Evolutionary conservation across 805 yeast species (phyloP).

Genomic region (Torulaspora indica): DNA sequence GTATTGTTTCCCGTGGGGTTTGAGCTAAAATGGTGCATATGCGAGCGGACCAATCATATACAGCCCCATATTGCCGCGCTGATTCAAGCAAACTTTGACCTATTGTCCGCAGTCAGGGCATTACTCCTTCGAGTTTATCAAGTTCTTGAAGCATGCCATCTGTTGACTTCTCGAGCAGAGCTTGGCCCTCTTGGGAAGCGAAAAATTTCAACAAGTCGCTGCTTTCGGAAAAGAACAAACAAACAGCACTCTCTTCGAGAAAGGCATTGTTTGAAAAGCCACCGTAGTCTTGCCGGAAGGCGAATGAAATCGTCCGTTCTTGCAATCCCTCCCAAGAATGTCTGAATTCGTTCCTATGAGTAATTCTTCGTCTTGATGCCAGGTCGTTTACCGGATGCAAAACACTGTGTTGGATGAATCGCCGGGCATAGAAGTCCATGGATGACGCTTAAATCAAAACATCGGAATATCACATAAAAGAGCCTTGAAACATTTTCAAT

Average conservation of each 20-base stretch:
- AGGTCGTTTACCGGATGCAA: no score
- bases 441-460: not conserved
- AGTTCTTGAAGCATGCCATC: not conserved
- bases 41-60: no score
- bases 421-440: not conserved
- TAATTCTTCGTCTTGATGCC: no score
- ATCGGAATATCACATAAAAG: constrained; percentile 2
- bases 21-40: no score
- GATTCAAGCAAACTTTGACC: no score
- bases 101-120: no score
- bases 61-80: no score
- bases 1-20: no score
- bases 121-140: not conserved
- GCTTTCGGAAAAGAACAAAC: not conserved
- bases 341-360: not conserved
- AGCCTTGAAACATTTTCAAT: not conserved
- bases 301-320: not conserved
- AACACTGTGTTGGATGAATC: not conserved
- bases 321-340: not conserved
- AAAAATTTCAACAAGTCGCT: not conserved
- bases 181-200: not conserved
- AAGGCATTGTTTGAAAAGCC: not conserved
- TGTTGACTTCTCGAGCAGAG: not conserved
- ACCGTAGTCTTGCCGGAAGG: not conserved
- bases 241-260: not conserved